phyloP scores from a whole-genome alignment of 2,329 filamentous ascomycete genomes.

The Nemania diffusa region DNA sequence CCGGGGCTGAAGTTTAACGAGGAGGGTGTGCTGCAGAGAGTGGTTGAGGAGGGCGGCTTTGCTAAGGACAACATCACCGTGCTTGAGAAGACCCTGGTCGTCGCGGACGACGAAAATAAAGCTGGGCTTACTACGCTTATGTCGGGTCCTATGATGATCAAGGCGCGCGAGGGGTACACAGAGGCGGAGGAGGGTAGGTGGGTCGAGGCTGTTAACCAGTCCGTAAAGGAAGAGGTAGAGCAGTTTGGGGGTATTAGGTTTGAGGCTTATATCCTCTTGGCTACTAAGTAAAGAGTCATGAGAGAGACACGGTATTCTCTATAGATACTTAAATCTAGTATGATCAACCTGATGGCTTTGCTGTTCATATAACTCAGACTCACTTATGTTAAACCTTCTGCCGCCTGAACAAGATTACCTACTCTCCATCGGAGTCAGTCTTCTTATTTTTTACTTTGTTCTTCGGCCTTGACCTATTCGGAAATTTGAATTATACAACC shows the following conservation, averaged over 20 bases:
- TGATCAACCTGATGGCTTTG: too few species aligned
- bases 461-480: too few species aligned
- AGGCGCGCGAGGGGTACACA: constrained; percentile 46
- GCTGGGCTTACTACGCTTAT: constrained; percentile 46
- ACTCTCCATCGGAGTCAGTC: too few species aligned
- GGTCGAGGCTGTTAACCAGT: constrained; percentile 39
- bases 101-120: constrained; percentile 43
- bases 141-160: constrained; percentile 46
- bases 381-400: too few species aligned
- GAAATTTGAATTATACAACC: too few species aligned
- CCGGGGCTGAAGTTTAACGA: constrained; percentile 42
- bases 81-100: constrained; percentile 41
- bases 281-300: constrained; percentile 39
- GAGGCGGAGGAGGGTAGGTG: constrained; percentile 42
- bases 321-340: too few species aligned
- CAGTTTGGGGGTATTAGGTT: constrained; percentile 43
- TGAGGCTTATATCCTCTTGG: constrained; percentile 43
- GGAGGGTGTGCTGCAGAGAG: constrained; percentile 42
- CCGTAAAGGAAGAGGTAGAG: constrained; percentile 43
- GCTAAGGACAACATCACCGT: constrained; percentile 37
- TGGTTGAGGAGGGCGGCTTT: constrained; percentile 44
- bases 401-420: too few species aligned
- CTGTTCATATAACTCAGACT: too few species aligned
- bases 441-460: too few species aligned
- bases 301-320: too few species aligned